phyloP scores from a whole-genome alignment of 2,329 filamentous ascomycete genomes.

The Colletotrichum plurivorum region DNA sequence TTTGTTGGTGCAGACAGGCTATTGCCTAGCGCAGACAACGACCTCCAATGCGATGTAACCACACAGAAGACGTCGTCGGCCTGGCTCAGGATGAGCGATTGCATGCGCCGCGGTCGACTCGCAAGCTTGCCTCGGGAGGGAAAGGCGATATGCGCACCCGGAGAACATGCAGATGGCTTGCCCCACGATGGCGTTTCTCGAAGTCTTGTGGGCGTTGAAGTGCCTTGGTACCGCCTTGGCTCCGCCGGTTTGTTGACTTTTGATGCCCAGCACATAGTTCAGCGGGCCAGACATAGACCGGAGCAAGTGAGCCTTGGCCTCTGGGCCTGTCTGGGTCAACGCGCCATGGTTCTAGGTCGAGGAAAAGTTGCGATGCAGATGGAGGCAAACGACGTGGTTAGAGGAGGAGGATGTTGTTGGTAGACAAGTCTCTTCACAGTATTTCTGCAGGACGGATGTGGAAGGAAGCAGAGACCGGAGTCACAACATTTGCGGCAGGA shows the following conservation, averaged over 20 bases:
- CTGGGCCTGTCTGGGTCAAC: no score
- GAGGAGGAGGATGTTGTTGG: not conserved
- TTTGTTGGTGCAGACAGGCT: not conserved
- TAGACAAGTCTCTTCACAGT: not conserved
- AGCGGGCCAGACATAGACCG: no score
- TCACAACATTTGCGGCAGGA: conserved; percentile 5
- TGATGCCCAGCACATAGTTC: not conserved
- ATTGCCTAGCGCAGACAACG: not conserved
- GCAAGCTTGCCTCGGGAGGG: conserved; percentile 15
- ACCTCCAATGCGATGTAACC: not conserved
- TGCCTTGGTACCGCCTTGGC: conserved; percentile 5
- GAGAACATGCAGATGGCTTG: conserved; percentile 6
- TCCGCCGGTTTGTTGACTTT: not conserved
- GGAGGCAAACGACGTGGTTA: not conserved
- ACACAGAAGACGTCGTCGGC: not conserved
- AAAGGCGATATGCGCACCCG: not conserved
- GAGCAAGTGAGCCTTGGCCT: no score
- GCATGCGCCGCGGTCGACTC: conserved; percentile 5
- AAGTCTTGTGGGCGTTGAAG: not conserved
- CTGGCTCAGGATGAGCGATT: not conserved
- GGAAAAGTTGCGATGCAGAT: no score
- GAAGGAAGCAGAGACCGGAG: not conserved
- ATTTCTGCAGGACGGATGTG: not conserved
- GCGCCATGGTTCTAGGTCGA: no score
- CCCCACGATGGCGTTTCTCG: not conserved